Evolutionary conservation across 2,329 filamentous ascomycete genomes (phyloP).

Genomic region (Sarocladium brachiariae): DNA sequence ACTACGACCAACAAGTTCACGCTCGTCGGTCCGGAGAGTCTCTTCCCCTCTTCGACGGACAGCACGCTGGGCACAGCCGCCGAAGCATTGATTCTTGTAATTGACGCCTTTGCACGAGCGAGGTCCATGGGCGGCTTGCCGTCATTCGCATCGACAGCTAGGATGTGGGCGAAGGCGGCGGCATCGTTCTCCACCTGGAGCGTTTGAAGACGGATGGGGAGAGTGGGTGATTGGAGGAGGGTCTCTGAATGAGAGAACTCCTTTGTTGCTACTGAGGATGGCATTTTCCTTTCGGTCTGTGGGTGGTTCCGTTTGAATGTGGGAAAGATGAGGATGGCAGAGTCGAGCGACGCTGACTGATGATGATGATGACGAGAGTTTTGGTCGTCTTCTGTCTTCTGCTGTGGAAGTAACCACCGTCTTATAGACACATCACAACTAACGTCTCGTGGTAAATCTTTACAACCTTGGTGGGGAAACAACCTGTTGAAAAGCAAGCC

Average conservation of each 20-base stretch:
- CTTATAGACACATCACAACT: too few species aligned
- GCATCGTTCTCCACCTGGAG: neutral
- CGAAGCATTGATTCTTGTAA: neutral
- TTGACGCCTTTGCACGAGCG: neutral
- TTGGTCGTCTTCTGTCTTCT: too few species aligned
- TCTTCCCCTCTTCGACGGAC: neutral
- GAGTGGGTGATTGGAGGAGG: neutral
- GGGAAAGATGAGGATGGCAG: neutral
- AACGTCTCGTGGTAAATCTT: too few species aligned
- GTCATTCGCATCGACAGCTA: neutral
- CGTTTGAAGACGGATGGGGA: neutral
- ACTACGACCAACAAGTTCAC: slow-evolving; percentile 5
- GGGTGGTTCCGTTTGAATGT: too few species aligned
- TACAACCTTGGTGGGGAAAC: too few species aligned
- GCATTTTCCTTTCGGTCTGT: too few species aligned
- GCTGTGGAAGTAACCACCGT: too few species aligned
- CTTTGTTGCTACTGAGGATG: neutral
- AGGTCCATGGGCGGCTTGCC: neutral
- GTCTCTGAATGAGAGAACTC: neutral
- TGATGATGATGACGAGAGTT: too few species aligned
- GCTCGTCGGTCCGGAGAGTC: neutral
- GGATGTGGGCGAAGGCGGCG: slow-evolving; percentile 6
- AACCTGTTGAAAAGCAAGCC: too few species aligned
- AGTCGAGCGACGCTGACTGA: too few species aligned
- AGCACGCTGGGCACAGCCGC: neutral